These are phyloP conservation scores for Saturnispora silvae DNA, from an alignment of 805 yeast genomes.

Conservation along the genomic window DNA sequence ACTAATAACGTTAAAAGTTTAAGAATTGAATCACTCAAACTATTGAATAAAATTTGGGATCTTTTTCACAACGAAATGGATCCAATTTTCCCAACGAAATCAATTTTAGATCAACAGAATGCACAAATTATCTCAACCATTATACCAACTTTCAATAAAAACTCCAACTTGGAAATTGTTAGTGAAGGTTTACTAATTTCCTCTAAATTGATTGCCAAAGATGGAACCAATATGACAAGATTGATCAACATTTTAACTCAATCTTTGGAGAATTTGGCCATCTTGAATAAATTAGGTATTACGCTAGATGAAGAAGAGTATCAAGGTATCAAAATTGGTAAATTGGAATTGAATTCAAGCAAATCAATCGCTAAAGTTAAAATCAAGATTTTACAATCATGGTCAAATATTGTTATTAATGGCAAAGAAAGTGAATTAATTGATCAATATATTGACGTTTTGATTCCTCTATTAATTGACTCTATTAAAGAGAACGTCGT, in stretches of 20 bases:
- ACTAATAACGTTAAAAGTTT: conserved; percentile 56
- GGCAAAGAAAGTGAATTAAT: conserved; percentile 38
- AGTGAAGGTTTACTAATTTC: conserved; percentile 68
- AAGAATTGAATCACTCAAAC: conserved; percentile 52
- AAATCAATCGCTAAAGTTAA: conserved; percentile 44
- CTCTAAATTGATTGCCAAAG: conserved; percentile 61
- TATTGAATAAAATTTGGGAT: conserved; percentile 54
- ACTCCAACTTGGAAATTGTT: conserved; percentile 63
- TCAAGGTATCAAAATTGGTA: conserved; percentile 42
- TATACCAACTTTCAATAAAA: conserved; percentile 71
- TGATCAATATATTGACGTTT: conserved; percentile 42
- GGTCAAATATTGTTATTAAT: conserved; percentile 47
- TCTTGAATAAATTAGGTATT: conserved; percentile 15
- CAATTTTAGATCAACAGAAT: conserved; percentile 82
- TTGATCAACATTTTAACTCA: conserved; percentile 54
- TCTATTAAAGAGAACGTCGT: conserved; percentile 66
- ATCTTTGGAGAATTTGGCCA: conserved; percentile 50
- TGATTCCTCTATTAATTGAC: conserved; percentile 73
- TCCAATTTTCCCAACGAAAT: conserved; percentile 59
- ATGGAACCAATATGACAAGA: conserved; percentile 42
- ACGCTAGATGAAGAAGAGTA: conserved; percentile 15
- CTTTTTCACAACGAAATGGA: conserved; percentile 54
- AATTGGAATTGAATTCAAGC: conserved; percentile 36
- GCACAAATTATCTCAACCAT: conserved; percentile 89
- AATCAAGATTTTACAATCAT: conserved; percentile 53